A percentile compares a stretch with the other conserved stretches of the same genome.
Evolutionary conservation across 495 filamentous ascomycete species (phyloP).

Genomic region (Friedmanniomyces simplex): DNA sequence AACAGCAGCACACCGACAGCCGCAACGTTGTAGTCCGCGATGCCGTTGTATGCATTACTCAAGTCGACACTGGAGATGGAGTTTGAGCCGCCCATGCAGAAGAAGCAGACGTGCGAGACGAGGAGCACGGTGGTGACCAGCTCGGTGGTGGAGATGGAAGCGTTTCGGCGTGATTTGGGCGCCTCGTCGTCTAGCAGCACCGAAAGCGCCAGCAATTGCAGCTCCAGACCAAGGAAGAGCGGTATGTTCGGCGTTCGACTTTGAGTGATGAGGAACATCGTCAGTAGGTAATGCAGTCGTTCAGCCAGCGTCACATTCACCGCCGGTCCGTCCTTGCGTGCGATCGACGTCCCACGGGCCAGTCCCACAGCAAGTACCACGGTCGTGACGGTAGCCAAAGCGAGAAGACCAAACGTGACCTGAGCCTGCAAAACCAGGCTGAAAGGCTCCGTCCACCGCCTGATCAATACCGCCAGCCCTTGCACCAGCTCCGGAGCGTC

Average conservation of each 20-base stretch:
- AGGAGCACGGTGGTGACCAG: constrained; percentile 26
- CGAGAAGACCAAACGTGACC: constrained; percentile 24
- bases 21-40: constrained; percentile 45
- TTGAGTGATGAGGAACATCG: constrained; percentile 77
- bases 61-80: constrained; percentile 71
- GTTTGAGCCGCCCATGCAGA: constrained; percentile 84
- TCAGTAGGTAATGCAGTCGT: constrained; percentile 55
- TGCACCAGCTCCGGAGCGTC: constrained; percentile 78
- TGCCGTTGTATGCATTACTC: constrained; percentile 37
- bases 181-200: background rate
- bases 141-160: constrained; percentile 14
- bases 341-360: background rate
- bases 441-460: constrained; percentile 20
- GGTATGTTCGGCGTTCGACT: constrained; percentile 73
- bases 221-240: constrained; percentile 62
- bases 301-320: constrained; percentile 20
- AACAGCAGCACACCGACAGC: constrained; percentile 70
- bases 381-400: constrained; percentile 5
- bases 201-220: constrained; percentile 25
- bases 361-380: background rate
- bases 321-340: background rate
- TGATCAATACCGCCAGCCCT: constrained; percentile 32
- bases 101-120: constrained; percentile 53
- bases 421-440: constrained; percentile 26
- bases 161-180: background rate